Evolutionary conservation across 805 yeast species (phyloP).

Genomic region (Soucietia sequanensis): DNA sequence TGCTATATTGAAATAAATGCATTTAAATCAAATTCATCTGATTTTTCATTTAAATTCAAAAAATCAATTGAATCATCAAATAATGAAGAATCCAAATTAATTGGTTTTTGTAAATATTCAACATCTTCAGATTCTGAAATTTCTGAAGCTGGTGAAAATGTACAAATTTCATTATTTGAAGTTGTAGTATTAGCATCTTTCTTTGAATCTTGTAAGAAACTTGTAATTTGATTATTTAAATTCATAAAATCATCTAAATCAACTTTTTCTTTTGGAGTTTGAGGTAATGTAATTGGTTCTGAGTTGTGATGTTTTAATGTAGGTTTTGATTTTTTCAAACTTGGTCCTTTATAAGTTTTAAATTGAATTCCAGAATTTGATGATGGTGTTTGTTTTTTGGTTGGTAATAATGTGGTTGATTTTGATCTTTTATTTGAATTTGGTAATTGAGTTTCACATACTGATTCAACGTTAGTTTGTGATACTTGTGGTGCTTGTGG

Average conservation of each 20-base stretch:
- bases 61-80: conserved; percentile 18
- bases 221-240: conserved; percentile 21
- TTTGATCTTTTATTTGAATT: conserved; percentile 25
- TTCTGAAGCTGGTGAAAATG: conserved; percentile 22
- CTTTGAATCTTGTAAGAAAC: conserved; percentile 8
- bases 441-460: conserved; percentile 3
- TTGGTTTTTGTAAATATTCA: conserved; percentile 8
- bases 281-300: conserved; percentile 3
- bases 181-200: conserved; percentile 8
- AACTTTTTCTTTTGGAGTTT: conserved; percentile 3
- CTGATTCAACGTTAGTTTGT: conserved; percentile 3
- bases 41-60: conserved; percentile 18
- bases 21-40: conserved; percentile 29
- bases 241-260: conserved; percentile 31
- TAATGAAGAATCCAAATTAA: conserved; percentile 14
- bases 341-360: conserved; percentile 30
- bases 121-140: conserved; percentile 18
- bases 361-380: conserved; percentile 16
- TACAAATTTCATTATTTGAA: conserved; percentile 3
- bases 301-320: conserved; percentile 20
- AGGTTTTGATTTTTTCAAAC: conserved; percentile 7
- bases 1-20: conserved; percentile 16
- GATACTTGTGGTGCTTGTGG: too few relatives aligned
- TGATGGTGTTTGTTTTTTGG: conserved; percentile 4
- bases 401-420: conserved; percentile 18